Base-by-base conservation (phyloP, 331 rosid genomes). In the Malus hybrid region DNA sequence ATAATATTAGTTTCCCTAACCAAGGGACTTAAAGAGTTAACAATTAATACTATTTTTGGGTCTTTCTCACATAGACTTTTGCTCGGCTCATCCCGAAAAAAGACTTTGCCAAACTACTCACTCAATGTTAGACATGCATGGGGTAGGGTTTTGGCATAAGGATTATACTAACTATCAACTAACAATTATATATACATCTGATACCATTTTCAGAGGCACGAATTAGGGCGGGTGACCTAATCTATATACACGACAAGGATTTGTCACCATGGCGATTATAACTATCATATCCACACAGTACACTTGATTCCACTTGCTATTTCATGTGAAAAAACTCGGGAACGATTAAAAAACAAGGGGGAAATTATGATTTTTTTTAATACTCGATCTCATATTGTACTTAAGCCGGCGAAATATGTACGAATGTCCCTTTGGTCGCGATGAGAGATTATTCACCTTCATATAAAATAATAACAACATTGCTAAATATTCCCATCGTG, bases 1-100 rank as follows among this genome's bases (percentile, higher is more conserved):
- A 71, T 82, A 75, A 78, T 81, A 88, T 87, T 92, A 81, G 96
- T 70, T 89, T 84, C 79, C 89, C 93, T 84, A 89, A 83, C 46
- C 92, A 78, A 68, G 50, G 76, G 93, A 92, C 97, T 88, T 72
- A 11, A 71, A 42, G 42, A 36, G 7, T 9, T 61, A 9, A 46
- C 76, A 22, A 36, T 75, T 46, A 68, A 55, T 72, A 10, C 36
- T 66, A 63, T 83, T 16, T 2, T 72, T 50, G 33, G 18, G 86
- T 84, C 89, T 4, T 76, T 91, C 77, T 91, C 90, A 87, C 50
- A 77, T 86, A 36, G 44, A 39, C 44, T 39, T 39, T 39, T 39
- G 46, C 46, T 9, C 46, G 46, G 46, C 46, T 39, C 46, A 39
- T 39, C 46, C 46, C 46, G 46, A 39, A 9, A 39, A 39, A 39